phyloP scores from a whole-genome alignment of 208 protist species.

The Balamuthia mandrillaris region DNA sequence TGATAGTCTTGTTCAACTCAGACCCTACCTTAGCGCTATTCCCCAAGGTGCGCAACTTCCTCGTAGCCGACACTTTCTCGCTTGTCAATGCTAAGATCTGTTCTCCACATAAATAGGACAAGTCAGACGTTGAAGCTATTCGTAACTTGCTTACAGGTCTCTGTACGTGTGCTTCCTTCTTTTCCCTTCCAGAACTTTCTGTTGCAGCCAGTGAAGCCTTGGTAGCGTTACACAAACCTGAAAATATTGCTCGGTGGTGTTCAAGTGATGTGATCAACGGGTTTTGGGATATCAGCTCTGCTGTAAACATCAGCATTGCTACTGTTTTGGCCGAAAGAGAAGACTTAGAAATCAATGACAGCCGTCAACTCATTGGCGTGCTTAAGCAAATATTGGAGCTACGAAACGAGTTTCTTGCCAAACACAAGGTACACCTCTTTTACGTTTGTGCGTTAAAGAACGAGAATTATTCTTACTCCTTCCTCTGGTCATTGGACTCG shows the following conservation, averaged over 20 bases:
- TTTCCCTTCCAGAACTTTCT: slow-evolving; percentile 40
- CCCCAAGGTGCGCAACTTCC: not conserved
- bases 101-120: not conserved
- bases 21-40: not conserved
- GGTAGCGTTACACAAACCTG: slow-evolving; percentile 52
- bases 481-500: not conserved
- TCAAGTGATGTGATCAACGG: slow-evolving; percentile 21
- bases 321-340: slow-evolving; percentile 38
- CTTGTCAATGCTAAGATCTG: not conserved
- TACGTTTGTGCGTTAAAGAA: not conserved
- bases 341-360: slow-evolving; percentile 36
- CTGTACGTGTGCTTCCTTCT: slow-evolving; percentile 37
- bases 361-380: slow-evolving; percentile 39
- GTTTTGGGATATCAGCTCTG: slow-evolving; percentile 58
- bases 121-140: slow-evolving; percentile 32
- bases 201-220: slow-evolving; percentile 24
- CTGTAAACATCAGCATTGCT: slow-evolving; percentile 41
- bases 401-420: slow-evolving; percentile 51
- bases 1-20: slow-evolving; percentile 1
- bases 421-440: slow-evolving; percentile 22
- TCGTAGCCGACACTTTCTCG: not conserved
- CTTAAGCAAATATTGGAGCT: slow-evolving; percentile 39
- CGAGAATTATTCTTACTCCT: not conserved
- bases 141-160: slow-evolving; percentile 36
- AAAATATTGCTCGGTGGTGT: slow-evolving; percentile 42